Evolutionary conservation across 106 monocot species (phyloP).

Genomic region (Allium sativum): DNA sequence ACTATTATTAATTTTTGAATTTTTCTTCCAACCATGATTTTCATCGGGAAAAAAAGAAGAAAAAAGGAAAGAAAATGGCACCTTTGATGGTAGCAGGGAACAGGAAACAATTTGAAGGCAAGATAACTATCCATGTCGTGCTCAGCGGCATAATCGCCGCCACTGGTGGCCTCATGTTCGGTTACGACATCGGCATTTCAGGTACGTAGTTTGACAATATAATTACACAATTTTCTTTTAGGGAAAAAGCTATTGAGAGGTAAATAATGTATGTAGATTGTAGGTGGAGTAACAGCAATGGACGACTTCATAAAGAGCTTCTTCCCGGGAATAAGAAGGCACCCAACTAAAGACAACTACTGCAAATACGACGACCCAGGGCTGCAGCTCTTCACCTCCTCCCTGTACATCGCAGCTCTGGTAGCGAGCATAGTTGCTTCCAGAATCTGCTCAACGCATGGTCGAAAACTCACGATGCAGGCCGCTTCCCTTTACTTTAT

Average conservation of each 20-base stretch:
- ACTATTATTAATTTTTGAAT: not conserved
- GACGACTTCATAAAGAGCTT: constrained; percentile 40
- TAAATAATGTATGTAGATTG: not conserved
- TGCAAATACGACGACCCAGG: constrained; percentile 44
- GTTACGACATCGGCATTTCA: constrained; percentile 5
- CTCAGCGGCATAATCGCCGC: not conserved
- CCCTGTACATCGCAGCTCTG: constrained; percentile 42
- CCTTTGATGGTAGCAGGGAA: not conserved
- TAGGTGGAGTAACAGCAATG: constrained; percentile 28
- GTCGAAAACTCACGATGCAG: constrained; percentile 24
- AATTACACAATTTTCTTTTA: not conserved
- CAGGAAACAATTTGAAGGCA: not conserved
- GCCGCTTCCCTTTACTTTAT: constrained; percentile 36
- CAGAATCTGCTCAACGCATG: constrained; percentile 15
- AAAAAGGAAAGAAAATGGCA: not conserved
- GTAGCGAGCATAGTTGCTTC: constrained; percentile 27
- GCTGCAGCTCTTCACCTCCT: constrained; percentile 42
- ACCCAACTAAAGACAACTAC: constrained; percentile 29
- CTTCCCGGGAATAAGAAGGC: constrained; percentile 28
- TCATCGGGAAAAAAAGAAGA: not conserved
- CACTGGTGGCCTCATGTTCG: constrained; percentile 6
- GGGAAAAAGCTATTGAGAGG: not conserved
- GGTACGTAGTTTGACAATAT: not conserved
- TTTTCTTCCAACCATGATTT: not conserved
- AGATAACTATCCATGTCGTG: constrained; percentile 1